phyloP scores from a whole-genome alignment of 2,329 filamentous ascomycete genomes.

The Lachnellula suecica region DNA sequence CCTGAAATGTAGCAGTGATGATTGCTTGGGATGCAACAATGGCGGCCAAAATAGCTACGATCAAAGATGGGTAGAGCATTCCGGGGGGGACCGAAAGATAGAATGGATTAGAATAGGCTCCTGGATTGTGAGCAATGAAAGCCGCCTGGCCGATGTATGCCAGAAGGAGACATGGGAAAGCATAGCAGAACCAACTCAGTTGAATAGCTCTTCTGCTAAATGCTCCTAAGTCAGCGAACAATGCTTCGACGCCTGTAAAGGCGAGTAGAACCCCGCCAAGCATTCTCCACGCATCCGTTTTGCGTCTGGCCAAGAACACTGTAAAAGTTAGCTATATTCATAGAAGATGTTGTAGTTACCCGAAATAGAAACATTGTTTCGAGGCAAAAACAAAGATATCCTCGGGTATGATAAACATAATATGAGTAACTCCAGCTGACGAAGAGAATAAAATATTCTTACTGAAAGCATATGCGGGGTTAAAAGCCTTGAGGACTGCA shows the following conservation, averaged over 20 bases:
- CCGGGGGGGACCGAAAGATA: slow-evolving; percentile 68
- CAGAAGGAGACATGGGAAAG: slow-evolving; percentile 61
- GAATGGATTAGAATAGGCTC: slow-evolving; percentile 70
- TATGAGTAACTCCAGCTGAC: too few relatives aligned
- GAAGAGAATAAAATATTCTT: too few relatives aligned
- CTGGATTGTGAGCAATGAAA: slow-evolving; percentile 58
- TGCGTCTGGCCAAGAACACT: slow-evolving; percentile 56
- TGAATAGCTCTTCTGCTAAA: slow-evolving; percentile 70
- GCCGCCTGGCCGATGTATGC: slow-evolving; percentile 64
- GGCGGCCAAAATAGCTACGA: slow-evolving; percentile 70
- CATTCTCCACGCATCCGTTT: slow-evolving; percentile 58
- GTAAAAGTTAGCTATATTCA: background rate
- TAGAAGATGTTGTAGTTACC: background rate
- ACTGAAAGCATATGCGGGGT: slow-evolving; percentile 54
- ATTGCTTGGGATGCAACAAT: slow-evolving; percentile 78
- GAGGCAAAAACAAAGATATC: too few relatives aligned
- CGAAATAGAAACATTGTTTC: background rate
- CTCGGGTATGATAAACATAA: too few relatives aligned
- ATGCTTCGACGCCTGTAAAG: slow-evolving; percentile 74
- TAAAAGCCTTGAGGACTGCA: slow-evolving; percentile 54
- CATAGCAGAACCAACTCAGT: slow-evolving; percentile 67
- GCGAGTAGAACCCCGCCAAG: slow-evolving; percentile 69
- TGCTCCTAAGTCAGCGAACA: slow-evolving; percentile 76
- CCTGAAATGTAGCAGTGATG: slow-evolving; percentile 74
- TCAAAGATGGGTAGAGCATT: slow-evolving; percentile 64